A percentile compares a stretch with the other conserved stretches of the same genome.
These are phyloP conservation scores for Quercus glauca DNA, from an alignment of 306 rosid species.

Conservation along the genomic window DNA sequence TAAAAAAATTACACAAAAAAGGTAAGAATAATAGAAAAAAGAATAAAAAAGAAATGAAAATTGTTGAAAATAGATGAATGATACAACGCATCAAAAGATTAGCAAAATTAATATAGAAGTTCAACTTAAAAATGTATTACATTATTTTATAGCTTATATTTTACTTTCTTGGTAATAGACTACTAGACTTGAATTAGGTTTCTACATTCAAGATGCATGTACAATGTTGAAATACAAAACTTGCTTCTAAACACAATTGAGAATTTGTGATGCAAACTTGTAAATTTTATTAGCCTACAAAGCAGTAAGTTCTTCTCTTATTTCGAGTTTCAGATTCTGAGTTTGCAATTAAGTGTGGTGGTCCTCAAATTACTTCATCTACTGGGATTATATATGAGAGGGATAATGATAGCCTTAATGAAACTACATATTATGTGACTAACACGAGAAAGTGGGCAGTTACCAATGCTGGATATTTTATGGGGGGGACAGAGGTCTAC, in stretches of 20 bases:
- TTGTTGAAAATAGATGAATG: too few relatives aligned
- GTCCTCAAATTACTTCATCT: neutral
- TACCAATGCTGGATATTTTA: neutral
- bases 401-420: neutral
- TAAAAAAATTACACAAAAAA: too few relatives aligned
- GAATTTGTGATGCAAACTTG: neutral
- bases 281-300: neutral
- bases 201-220: neutral
- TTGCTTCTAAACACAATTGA: neutral
- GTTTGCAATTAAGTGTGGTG: neutral
- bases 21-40: too few relatives aligned
- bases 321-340: neutral
- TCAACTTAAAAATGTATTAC: neutral
- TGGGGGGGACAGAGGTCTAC: neutral
- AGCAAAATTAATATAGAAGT: too few relatives aligned
- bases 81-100: rapidly evolving
- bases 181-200: neutral
- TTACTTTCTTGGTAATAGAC: neutral
- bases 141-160: neutral
- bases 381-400: neutral
- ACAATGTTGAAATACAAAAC: neutral
- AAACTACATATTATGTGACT: neutral
- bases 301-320: neutral
- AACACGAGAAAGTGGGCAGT: neutral
- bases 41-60: too few relatives aligned